Evolutionary conservation across 768 basidiomycete genomes (phyloP).

Genomic region (Mycena chlorophos): DNA sequence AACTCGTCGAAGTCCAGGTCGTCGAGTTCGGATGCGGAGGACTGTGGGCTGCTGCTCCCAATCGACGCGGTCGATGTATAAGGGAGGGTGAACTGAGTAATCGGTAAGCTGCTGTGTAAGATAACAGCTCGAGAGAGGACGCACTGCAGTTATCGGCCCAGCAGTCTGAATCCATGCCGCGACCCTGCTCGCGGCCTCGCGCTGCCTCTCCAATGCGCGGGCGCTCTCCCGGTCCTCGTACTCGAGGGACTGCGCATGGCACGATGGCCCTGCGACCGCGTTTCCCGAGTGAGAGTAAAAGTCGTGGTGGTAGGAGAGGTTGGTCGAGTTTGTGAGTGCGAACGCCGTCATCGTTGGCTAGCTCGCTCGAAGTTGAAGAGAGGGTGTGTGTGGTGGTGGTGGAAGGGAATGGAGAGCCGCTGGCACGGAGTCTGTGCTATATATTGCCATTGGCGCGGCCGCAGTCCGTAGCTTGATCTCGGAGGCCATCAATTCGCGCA

Average conservation of each 20-base stretch:
- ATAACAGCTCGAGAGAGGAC: slow-evolving; percentile 1
- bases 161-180: slow-evolving; percentile 24
- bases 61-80: slow-evolving; percentile 12
- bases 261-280: slow-evolving; percentile 16
- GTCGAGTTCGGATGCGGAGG: no score
- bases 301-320: slow-evolving; percentile 13
- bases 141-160: slow-evolving; percentile 15
- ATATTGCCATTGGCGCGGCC: background rate
- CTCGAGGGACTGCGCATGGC: slow-evolving; percentile 11
- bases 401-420: background rate
- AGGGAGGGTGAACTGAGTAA: slow-evolving; percentile 11
- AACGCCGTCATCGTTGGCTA: slow-evolving; percentile 2
- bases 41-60: no score
- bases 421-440: background rate
- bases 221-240: slow-evolving; percentile 8
- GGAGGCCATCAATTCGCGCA: background rate
- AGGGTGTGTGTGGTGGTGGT: background rate
- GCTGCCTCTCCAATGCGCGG: slow-evolving; percentile 14
- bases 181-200: slow-evolving; percentile 17
- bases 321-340: slow-evolving; percentile 16
- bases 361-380: background rate
- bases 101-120: slow-evolving; percentile 1
- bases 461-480: background rate
- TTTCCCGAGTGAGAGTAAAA: background rate
- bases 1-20: slow-evolving; percentile 17